Conservation (phyloP, 345 rosid genomes). For the Citrus medica region DNA sequence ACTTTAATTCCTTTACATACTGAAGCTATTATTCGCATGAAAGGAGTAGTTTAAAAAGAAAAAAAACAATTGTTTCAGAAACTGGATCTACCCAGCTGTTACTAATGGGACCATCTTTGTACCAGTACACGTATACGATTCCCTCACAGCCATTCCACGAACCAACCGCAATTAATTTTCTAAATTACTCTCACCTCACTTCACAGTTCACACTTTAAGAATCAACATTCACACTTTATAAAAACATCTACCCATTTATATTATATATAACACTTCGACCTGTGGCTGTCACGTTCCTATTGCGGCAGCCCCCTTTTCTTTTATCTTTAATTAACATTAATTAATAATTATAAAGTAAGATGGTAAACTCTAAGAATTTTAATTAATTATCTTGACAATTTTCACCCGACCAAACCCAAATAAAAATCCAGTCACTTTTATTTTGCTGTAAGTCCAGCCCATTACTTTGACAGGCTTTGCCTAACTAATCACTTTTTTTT, state of each 20-base stretch:
- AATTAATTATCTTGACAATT: background rate
- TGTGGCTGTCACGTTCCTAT: background rate
- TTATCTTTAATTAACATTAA: background rate
- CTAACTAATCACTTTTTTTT: too few relatives aligned
- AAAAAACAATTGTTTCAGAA: too few relatives aligned
- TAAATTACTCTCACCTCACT: background rate
- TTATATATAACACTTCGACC: background rate
- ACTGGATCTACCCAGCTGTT: too few relatives aligned
- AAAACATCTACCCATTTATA: background rate
- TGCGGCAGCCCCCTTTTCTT: background rate
- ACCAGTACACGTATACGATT: background rate
- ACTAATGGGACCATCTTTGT: background rate
- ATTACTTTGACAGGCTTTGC: background rate
- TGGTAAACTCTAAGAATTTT: too few relatives aligned
- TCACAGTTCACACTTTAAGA: background rate
- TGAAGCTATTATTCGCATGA: too few relatives aligned
- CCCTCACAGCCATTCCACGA: background rate
- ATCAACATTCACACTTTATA: background rate
- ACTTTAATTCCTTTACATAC: too few relatives aligned
- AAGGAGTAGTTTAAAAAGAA: too few relatives aligned
- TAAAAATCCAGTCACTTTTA: background rate
- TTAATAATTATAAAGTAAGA: too few relatives aligned
- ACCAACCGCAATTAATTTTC: background rate
- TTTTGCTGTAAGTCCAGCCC: background rate
- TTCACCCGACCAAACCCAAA: background rate